Conservation (phyloP, 228 moss, liverwort and hornwort genomes). For the Sphagnum fallax region DNA sequence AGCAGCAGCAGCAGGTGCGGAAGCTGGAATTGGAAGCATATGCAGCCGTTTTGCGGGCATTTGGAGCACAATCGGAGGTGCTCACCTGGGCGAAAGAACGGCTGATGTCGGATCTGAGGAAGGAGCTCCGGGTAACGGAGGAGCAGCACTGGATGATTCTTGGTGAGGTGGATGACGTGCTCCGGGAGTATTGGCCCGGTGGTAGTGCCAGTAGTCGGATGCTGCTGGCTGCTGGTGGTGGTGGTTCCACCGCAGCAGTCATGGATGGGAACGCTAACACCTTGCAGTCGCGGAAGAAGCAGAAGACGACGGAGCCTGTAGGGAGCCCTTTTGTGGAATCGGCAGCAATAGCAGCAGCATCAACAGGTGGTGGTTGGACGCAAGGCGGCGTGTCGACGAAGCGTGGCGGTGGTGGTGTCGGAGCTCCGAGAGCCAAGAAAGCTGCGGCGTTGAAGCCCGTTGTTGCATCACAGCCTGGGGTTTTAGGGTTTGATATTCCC, state of each 20-base stretch:
- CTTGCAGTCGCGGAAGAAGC: background rate
- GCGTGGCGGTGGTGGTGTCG: constrained; percentile 3
- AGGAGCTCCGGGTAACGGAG: constrained; percentile 14
- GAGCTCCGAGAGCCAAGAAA: background rate
- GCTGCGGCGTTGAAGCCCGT: background rate
- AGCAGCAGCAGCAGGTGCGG: constrained; percentile 9
- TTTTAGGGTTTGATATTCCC: constrained; percentile 1
- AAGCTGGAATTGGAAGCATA: constrained; percentile 17
- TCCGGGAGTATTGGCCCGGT: constrained; percentile 7
- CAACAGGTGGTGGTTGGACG: background rate
- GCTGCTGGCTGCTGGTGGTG: too few relatives aligned
- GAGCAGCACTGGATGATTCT: constrained; percentile 12
- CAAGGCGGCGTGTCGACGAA: background rate
- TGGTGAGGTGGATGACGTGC: constrained; percentile 6
- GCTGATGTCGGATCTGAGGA: constrained; percentile 15
- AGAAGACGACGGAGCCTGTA: constrained; percentile 3
- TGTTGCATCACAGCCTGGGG: constrained; percentile 2
- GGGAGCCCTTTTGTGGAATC: constrained; percentile 34
- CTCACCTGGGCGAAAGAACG: constrained; percentile 16
- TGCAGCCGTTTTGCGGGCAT: constrained; percentile 14
- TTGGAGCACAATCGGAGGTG: constrained; percentile 14
- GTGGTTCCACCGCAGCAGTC: background rate
- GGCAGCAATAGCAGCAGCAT: constrained; percentile 16
- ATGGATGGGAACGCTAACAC: background rate
- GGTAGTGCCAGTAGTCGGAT: constrained; percentile 1